phyloP scores from a whole-genome alignment of 305 asterid species.

The Fraxinus nigra region DNA sequence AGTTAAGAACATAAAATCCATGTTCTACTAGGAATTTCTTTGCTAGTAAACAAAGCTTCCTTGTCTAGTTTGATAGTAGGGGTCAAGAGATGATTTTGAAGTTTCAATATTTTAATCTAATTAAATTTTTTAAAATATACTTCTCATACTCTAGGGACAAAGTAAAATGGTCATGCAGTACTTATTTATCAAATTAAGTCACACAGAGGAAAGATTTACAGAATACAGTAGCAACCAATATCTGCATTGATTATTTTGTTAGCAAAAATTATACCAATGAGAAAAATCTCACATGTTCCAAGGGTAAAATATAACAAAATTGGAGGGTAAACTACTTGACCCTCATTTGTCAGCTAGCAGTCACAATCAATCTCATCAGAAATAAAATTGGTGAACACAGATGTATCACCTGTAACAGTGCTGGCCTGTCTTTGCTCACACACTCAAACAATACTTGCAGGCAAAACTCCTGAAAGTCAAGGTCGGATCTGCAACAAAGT shows the following conservation, averaged over 20 bases:
- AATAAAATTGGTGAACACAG: neutral
- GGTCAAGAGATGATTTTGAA: neutral
- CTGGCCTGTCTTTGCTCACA: conserved; percentile 96
- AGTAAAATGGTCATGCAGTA: neutral
- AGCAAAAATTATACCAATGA: neutral
- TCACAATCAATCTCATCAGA: neutral
- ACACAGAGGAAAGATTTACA: neutral
- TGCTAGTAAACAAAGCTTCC: neutral
- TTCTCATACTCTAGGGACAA: neutral
- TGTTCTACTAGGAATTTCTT: neutral
- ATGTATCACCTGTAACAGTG: conserved; percentile 69
- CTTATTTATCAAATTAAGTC: neutral
- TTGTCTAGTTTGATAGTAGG: neutral
- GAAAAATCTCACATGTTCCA: neutral
- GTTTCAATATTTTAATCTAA: neutral
- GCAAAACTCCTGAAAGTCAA: conserved; percentile 85
- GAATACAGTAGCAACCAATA: neutral
- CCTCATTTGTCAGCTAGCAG: neutral
- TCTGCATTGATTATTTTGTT: neutral
- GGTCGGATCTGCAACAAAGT: conserved; percentile 60
- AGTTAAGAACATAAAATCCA: neutral
- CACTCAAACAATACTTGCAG: conserved; percentile 90
- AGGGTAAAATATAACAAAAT: neutral
- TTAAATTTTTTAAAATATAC: neutral
- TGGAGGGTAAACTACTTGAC: neutral